Percentiles rank a stretch among this genome's conserved stretches.
Conservation (phyloP, 2,329 filamentous ascomycete species). For the Penicillium glabrum region DNA sequence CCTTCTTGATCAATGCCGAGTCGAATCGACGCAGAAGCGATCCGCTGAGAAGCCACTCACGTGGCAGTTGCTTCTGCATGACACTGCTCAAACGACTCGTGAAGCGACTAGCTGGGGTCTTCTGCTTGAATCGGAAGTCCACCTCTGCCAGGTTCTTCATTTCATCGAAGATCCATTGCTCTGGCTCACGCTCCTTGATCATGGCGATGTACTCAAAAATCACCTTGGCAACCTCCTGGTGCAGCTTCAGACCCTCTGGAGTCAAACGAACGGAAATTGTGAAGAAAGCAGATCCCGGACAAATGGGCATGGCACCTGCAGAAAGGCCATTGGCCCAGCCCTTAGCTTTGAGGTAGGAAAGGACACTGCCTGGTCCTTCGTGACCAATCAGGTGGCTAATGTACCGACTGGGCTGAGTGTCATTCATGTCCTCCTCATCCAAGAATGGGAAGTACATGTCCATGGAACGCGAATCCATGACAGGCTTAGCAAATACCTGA, state of each 20-base stretch:
- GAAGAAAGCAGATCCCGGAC: conserved; percentile 78
- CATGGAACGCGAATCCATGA: conserved; percentile 80
- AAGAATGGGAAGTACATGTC: conserved; percentile 81
- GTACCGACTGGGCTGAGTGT: conserved; percentile 80
- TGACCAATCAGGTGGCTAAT: conserved; percentile 88
- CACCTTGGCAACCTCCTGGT: conserved; percentile 76
- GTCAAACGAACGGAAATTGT: conserved; percentile 78
- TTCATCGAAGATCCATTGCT: conserved; percentile 93
- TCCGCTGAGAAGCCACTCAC: conserved; percentile 84
- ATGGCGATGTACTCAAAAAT: conserved; percentile 92
- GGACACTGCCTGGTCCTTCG: conserved; percentile 87
- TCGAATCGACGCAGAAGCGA: conserved; percentile 79
- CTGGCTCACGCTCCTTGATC: conserved; percentile 74
- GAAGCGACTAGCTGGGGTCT: conserved; percentile 84
- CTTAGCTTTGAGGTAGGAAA: conserved; percentile 85
- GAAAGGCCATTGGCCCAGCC: conserved; percentile 85
- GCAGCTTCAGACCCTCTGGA: conserved; percentile 78
- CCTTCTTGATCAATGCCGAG: conserved; percentile 70
- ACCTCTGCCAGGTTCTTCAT: conserved; percentile 88
- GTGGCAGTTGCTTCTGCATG: conserved; percentile 88
- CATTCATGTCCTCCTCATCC: conserved; percentile 77
- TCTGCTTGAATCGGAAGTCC: conserved; percentile 93
- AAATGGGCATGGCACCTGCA: conserved; percentile 72
- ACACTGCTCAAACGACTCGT: conserved; percentile 79
- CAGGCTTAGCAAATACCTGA: conserved; percentile 84